A percentile compares a stretch with the other conserved stretches of the same genome.
Evolutionary conservation across 225 moss, liverwort and hornwort genomes (phyloP).

Genomic region (Straminergon stramineum): DNA sequence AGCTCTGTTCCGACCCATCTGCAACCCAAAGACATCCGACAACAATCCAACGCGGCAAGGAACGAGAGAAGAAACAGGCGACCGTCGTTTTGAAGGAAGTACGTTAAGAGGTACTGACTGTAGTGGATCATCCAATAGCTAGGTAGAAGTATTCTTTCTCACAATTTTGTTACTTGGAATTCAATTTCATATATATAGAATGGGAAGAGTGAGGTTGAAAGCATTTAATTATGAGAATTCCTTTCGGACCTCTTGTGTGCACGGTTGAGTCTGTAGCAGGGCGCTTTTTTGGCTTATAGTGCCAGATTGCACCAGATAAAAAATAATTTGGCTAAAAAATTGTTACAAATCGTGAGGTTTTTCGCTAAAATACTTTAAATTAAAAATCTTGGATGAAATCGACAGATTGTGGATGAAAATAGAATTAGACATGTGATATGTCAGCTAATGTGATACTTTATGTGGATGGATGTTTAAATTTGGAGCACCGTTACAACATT

Average conservation of each 20-base stretch:
- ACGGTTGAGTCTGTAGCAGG: neutral
- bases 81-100: conserved; percentile 29
- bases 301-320: too few relatives aligned
- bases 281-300: too few relatives aligned
- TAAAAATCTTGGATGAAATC: too few relatives aligned
- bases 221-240: neutral
- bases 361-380: too few relatives aligned
- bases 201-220: conserved; percentile 9
- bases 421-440: too few relatives aligned
- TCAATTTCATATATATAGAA: neutral
- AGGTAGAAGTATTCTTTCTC: conserved; percentile 1
- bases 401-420: too few relatives aligned
- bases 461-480: too few relatives aligned
- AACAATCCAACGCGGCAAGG: conserved; percentile 37
- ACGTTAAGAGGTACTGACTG: neutral
- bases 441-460: too few relatives aligned
- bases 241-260: neutral
- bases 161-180: conserved; percentile 17
- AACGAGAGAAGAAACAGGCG: conserved; percentile 40
- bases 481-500: too few relatives aligned
- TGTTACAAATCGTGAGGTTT: too few relatives aligned
- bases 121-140: neutral
- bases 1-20: conserved; percentile 34
- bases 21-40: conserved; percentile 30
- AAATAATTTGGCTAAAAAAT: too few relatives aligned